Evolutionary conservation across 805 yeast species (phyloP), one percentile per base, ranked within the genome.

Genomic region (Yarrowia porcina): DNA sequence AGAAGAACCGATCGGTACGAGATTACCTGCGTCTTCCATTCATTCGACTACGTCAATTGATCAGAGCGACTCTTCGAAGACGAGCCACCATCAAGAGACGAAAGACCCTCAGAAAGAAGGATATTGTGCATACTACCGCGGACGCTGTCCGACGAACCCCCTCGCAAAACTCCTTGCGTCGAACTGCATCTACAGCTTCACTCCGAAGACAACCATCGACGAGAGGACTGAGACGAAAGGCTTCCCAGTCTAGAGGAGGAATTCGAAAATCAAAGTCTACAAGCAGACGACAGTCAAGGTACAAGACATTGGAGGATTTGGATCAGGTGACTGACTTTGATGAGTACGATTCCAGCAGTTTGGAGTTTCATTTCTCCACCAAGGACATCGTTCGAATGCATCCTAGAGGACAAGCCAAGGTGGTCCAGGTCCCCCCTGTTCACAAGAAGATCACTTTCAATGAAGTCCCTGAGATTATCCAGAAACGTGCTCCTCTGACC

Each of bases 141-240:
- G 49, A 30, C 11, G 30, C 61, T 7, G 36, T 41, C 15, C 38
- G 61, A 18, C 36, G 61, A 28, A 18, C 28, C 2, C 17, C 61
- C 28, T 36, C 47, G 17, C 36, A 36, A 6, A 9, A 18, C 2
- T 56, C 61, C 10, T 21, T 56, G 28, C 36, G 61, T 30, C 23
- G 59, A 25, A 36, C 32, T 1, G 59, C 44, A 3, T 56, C 61
- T 9, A 39, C 47, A 12, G 61, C 49, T 4, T 30, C 49, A 13
- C 30, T 56, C 5, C 20, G 47, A 28, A 27, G 61, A 38, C 61
- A 56, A 39, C 49, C 47, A 8, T 56, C 61, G n/a, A 39, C 49
- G 9, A 36, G 61, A 15, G 38, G 49, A 1, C 36, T 41, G 11
- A 13, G 38, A n/a, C 15, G 49, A 8, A 38, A 56, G 10, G n/a